Evolutionary conservation across 352 stramenopile species (phyloP), one percentile per base, ranked within the genome.

Genomic region (Phytophthora pinifolia): DNA sequence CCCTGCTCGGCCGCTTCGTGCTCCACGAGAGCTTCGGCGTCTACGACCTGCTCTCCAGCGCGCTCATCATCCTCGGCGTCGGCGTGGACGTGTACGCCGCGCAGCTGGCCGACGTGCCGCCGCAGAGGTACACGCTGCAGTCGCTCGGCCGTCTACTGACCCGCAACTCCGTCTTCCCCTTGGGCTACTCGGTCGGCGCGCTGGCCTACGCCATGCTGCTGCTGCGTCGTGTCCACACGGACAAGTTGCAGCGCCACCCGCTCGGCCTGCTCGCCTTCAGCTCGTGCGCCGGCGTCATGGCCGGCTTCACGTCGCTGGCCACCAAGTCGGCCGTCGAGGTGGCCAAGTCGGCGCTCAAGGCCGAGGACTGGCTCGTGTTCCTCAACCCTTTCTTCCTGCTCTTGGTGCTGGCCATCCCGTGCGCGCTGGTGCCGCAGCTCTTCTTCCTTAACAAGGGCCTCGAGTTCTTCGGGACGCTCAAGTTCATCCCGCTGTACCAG

Each of bases 401-500:
- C 13, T 62, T 91, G 18, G 43, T 89, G 29, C n/a, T 72, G 12
- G 75, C 53, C 12, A 82, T 91, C 36, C 81, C 81, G 12, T 75
- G 60, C 15, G 77, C 76, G 17, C 48, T 91, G 6, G 63, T 88
- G 6, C 75, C 79, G 39, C 81, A 91, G 58, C 59, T 91, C 6
- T 91, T 86, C 54, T 87, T 91, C 51, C 58, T 91, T 8, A 91
- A 91, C 69, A 85, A 87, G 27, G 81, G 81, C 0, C 73, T 91
- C 45, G 80, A 87, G 63, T 83, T 77, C 54, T 89, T 89, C 37
- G 80, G 80, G 13, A 91, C 80, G 37, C 74, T 91, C 47, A 86
- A 89, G 57, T 91, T 89, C 49, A 87, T 91, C 53, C 80, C 80
- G 55, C 52, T 91, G 27, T 91, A 91, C 62, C 80, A 91, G 50